phyloP scores from a whole-genome alignment of 768 basidiomycete genomes.

The Rhizopogon vulgaris region DNA sequence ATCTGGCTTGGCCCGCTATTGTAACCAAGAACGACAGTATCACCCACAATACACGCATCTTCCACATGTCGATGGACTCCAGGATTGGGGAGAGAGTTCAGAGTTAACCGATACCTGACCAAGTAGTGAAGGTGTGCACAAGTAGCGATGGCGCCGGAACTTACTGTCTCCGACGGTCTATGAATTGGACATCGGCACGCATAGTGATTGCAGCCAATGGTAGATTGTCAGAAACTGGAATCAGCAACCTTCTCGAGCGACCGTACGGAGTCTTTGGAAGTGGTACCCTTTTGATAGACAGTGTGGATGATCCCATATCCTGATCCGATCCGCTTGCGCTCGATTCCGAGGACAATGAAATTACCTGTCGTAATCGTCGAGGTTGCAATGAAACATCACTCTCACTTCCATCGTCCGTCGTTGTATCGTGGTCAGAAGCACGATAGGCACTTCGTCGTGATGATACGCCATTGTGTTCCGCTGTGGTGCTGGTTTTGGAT shows the following conservation, averaged over 20 bases:
- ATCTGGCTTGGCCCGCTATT: constrained; percentile 36
- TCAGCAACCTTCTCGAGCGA: constrained; percentile 25
- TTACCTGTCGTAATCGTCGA: not conserved
- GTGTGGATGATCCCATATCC: not conserved
- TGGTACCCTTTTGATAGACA: constrained; percentile 18
- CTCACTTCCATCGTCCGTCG: not conserved
- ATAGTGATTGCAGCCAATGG: constrained; percentile 40
- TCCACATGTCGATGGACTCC: constrained; percentile 34
- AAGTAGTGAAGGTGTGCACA: constrained; percentile 2
- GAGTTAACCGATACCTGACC: constrained; percentile 29
- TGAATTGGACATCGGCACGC: constrained; percentile 40
- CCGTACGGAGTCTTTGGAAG: constrained; percentile 28
- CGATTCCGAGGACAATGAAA: not conserved
- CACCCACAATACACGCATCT: constrained; percentile 39
- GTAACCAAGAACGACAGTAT: constrained; percentile 39
- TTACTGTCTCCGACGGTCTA: constrained; percentile 28
- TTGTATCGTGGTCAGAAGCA: not conserved
- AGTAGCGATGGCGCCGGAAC: constrained; percentile 4
- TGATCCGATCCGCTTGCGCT: not conserved
- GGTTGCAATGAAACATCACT: not conserved
- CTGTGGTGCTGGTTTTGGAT: not conserved
- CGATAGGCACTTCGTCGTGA: not conserved
- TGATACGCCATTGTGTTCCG: not conserved
- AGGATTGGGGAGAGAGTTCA: constrained; percentile 33
- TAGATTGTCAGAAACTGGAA: constrained; percentile 20